Base-by-base conservation (phyloP, 257 asterid species). In the Misopates orontium region DNA sequence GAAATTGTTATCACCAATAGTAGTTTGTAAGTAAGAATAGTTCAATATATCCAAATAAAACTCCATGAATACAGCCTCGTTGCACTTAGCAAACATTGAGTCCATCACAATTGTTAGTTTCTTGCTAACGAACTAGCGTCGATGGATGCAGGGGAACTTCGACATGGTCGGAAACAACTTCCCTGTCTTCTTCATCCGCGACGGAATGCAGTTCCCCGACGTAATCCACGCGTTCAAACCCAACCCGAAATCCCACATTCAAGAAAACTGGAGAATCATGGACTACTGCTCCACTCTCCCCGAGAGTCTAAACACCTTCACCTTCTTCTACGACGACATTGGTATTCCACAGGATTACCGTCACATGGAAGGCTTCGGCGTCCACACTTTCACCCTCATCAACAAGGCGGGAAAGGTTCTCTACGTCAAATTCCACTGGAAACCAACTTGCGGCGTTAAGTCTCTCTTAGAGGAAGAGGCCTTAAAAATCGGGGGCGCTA, bases 111-210 rank as follows among this genome's bases (percentile, higher is more conserved):
- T n/a, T n/a, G n/a, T n/a, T n/a, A n/a, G n/a, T n/a, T n/a, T n/a
- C n/a, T n/a, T n/a, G n/a, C n/a, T n/a, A n/a, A 3, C 10, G 42
- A 36, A 36, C 8, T 36, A 4, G 10, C 8, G 6, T 36, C 7
- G 36, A 28, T 28, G 42, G 42, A 3, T 36, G 42, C 84, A 87
- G 99, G 97, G 97, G 2, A 94, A 94, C 83, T 94, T 88, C 36
- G 99, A 94, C 61, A 68, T 94, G 84, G 99, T 94, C 61, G 99
- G 99, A 32, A 94, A 94, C 92, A 94, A 94, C 73, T 86, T 90
- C 78, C 99, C 99, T 0, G 96, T 94, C 41, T 90, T 94, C 63
- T 94, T 94, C 71, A 19, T 90, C 25, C 96, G 97, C 4, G 97
- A 94, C 71, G 97, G 91, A 48, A 86, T 91, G 91, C 85, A 94